These are phyloP conservation scores for Thalassiosira exigua DNA, from an alignment of 352 stramenopile species.

Conservation along the genomic window DNA sequence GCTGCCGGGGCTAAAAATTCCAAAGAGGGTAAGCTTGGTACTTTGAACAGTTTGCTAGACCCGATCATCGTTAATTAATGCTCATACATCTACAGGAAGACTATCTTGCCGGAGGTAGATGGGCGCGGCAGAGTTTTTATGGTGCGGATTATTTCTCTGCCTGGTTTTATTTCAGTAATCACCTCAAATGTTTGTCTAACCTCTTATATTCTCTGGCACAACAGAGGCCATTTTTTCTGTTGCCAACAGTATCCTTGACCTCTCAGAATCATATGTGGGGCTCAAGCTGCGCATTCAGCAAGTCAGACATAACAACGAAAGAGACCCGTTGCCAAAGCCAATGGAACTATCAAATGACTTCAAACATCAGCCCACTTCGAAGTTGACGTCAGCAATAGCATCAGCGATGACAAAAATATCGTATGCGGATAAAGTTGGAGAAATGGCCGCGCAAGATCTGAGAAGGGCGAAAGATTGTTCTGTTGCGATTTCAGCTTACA, in stretches of 20 bases:
- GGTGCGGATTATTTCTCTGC: too few relatives aligned
- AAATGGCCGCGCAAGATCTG: conserved; percentile 54
- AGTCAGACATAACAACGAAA: conserved; percentile 70
- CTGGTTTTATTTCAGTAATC: too few relatives aligned
- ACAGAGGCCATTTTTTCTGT: conserved; percentile 73
- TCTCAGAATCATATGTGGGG: conserved; percentile 80
- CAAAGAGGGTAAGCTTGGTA: too few relatives aligned
- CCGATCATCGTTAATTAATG: too few relatives aligned
- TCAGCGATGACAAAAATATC: conserved; percentile 56
- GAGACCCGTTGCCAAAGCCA: conserved; percentile 72
- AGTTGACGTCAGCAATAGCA: conserved; percentile 56
- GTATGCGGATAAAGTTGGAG: conserved; percentile 63
- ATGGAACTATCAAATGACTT: conserved; percentile 48
- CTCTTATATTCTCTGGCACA: too few relatives aligned
- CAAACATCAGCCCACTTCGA: conserved; percentile 55
- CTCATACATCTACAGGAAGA: conserved; percentile 75
- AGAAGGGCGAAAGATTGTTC: conserved; percentile 47
- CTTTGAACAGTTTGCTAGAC: too few relatives aligned
- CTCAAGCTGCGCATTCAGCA: conserved; percentile 81
- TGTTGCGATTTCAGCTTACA: conserved; percentile 64
- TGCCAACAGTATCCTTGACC: conserved; percentile 79
- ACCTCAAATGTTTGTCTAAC: too few relatives aligned
- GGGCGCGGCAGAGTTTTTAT: conserved; percentile 78
- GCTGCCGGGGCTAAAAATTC: conserved; percentile 80
- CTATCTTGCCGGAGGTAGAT: conserved; percentile 83